Evolutionary conservation across 2,329 filamentous ascomycete genomes (phyloP), one percentile per base, ranked within the genome.

Genomic region (Epichloe brachyelytri): DNA sequence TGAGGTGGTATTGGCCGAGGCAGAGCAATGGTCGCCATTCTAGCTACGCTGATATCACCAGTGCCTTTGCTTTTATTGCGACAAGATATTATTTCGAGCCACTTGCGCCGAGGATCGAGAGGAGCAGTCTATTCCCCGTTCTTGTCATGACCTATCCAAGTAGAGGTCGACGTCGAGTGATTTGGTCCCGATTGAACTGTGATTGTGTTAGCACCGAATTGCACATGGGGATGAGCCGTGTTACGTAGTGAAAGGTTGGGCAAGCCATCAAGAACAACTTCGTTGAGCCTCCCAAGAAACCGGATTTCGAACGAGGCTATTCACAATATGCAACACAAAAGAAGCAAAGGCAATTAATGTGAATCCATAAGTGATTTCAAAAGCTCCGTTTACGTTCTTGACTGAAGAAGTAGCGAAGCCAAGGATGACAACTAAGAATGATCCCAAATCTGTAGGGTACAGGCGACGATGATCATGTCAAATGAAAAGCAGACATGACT

Each of bases 21-120:
- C 41, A 80, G 64, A 46, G 77, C 73, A 61, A 80, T 71, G 50
- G 77, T 78, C 53, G 77, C 72, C 77, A 80, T 80, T 49, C 38
- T 46, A 49, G 41, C 33, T 22, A 37, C 4, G 30, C 12, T 12
- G 20, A n/a, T 43, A 14, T 36, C 20, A 43, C 15, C 15, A 17
- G 20, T 47, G 30, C 26, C 26, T 30, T 30, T 47, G 20, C 2
- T 37, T 36, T 3, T 19, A 34, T 43, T 46, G 15, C 22, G 34
- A 17, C 22, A 22, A 37, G 20, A 45, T 37, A 7, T 37, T 37
- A 14, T 50, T 14, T 44, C 33, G 3, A 38, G 12, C 15, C 38
- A 39, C 37, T 20, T 40, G 15, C 38, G 46, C n/a, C n/a, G n/a
- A 43, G 12, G n/a, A 33, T 45, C 6, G 19, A 44, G n/a, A 38